A percentile compares a stretch with the other conserved stretches of the same genome.
These are phyloP conservation scores for Colletotrichum salicis DNA, from an alignment of 2,329 filamentous ascomycete genomes.

Conservation along the genomic window DNA sequence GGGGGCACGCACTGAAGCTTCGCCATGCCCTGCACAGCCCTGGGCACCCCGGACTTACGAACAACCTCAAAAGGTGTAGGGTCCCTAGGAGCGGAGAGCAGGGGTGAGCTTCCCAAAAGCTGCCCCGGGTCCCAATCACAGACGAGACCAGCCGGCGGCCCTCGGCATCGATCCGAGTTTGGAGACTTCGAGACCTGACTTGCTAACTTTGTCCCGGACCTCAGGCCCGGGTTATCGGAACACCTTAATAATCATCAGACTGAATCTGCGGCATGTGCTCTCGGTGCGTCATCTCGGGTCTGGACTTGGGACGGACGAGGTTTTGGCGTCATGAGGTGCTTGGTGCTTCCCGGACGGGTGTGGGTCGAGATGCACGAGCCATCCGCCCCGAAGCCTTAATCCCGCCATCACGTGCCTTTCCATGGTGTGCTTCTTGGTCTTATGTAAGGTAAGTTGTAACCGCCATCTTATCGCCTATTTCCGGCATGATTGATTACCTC, in stretches of 20 bases:
- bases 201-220: not conserved
- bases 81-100: not conserved
- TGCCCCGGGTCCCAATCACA: not conserved
- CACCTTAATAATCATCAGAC: not conserved
- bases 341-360: not conserved
- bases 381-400: not conserved
- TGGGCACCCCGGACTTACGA: constrained; percentile 12
- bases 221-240: not conserved
- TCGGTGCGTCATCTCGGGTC: not conserved
- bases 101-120: constrained; percentile 16
- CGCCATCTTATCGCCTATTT: not conserved
- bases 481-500: not conserved
- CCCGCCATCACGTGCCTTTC: not conserved
- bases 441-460: not conserved
- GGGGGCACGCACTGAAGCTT: constrained; percentile 23
- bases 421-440: not conserved
- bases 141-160: not conserved
- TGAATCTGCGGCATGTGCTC: not conserved
- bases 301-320: not conserved
- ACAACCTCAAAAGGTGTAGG: not conserved
- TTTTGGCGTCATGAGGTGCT: not conserved
- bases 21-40: constrained; percentile 25
- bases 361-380: not conserved
- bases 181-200: not conserved
- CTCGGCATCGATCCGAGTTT: constrained; percentile 15